Base-by-base conservation (phyloP, 2,329 filamentous ascomycete genomes). In the Diaporthe citri region DNA sequence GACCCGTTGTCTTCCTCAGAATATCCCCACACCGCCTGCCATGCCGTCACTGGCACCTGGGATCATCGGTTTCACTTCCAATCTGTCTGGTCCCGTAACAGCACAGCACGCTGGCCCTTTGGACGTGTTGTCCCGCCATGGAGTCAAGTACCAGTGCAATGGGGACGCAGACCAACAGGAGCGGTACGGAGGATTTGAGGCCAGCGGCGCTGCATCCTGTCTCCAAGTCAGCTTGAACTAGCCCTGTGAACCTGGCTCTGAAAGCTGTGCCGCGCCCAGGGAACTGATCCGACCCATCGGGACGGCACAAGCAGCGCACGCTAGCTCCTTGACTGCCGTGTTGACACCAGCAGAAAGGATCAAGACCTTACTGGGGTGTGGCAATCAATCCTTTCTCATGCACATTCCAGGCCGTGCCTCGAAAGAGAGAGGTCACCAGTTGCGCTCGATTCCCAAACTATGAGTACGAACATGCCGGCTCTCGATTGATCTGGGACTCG, bases 151-250 rank as follows among this genome's bases (percentile, higher is more conserved):
- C 34, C 41, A 17, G 36, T 28, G 34, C 36, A 28, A 39, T 59
- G 31, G 31, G 2, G 28, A 22, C 36, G 20, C 36, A 17, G 34
- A 15, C 64, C 46, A 39, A 17, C 43, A 67, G 64, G 46, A 67
- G 20, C 34, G 64, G 64, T 67, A 52, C 64, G 64, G 22, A 67
- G 64, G 64, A 67, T 67, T 34, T 39, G 31, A 41, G 64, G 46
- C 64, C 64, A 67, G 64, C 64, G 7, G 22, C 31, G 43, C 46
- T 39, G 48, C 64, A 67, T 67, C 64, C 64, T 67, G 46, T 67
- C 64, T 36, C 31, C 22, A 28, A 28, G 1, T 36, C 64, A 39
- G 46, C 64, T 51, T 52, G 48, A 67, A 52, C 52, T 67, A 67
- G 31, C 64, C 36, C 13, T 46, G 34, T 15, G 9, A 13, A 52